These are phyloP conservation scores for Artemisia tridentata DNA, from an alignment of 129 eudicot genomes.

Conservation along the genomic window DNA sequence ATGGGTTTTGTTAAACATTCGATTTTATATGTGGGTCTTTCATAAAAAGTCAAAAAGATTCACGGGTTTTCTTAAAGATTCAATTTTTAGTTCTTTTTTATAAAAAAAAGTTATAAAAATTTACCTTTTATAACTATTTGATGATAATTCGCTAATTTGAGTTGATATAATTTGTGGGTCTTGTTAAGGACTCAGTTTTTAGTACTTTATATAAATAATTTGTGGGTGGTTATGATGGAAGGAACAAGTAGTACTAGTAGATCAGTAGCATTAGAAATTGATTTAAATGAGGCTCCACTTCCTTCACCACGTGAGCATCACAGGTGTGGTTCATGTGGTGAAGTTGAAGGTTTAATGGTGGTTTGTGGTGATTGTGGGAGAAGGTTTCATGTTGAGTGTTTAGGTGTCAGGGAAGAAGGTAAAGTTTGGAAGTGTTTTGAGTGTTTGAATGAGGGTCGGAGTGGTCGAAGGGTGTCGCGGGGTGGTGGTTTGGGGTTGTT, in stretches of 20 bases:
- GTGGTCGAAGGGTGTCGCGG: slow-evolving; percentile 11
- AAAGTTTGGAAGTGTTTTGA: slow-evolving; percentile 46
- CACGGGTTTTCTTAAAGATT: too few species aligned
- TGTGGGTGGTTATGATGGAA: slow-evolving; percentile 24
- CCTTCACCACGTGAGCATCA: neutral
- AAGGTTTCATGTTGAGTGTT: slow-evolving; percentile 39
- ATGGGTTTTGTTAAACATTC: too few species aligned
- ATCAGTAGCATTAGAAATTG: neutral
- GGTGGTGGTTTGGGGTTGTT: slow-evolving; percentile 36
- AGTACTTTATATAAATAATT: slow-evolving; percentile 1
- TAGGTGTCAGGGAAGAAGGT: slow-evolving; percentile 33
- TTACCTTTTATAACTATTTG: too few species aligned
- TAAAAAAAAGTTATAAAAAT: too few species aligned
- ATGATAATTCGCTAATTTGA: too few species aligned
- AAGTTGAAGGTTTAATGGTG: slow-evolving; percentile 32
- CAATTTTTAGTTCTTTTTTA: too few species aligned
- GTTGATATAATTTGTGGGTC: too few species aligned
- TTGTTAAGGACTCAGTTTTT: too few species aligned
- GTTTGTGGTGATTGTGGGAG: slow-evolving; percentile 43
- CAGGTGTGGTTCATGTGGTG: slow-evolving; percentile 37
- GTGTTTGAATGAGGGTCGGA: slow-evolving; percentile 35
- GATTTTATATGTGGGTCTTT: too few species aligned
- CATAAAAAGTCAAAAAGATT: too few species aligned
- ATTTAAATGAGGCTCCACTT: neutral
- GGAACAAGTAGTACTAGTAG: slow-evolving; percentile 31